Evolutionary conservation across 2,329 filamentous ascomycete genomes (phyloP).

Genomic region (Sphaerulina musiva): DNA sequence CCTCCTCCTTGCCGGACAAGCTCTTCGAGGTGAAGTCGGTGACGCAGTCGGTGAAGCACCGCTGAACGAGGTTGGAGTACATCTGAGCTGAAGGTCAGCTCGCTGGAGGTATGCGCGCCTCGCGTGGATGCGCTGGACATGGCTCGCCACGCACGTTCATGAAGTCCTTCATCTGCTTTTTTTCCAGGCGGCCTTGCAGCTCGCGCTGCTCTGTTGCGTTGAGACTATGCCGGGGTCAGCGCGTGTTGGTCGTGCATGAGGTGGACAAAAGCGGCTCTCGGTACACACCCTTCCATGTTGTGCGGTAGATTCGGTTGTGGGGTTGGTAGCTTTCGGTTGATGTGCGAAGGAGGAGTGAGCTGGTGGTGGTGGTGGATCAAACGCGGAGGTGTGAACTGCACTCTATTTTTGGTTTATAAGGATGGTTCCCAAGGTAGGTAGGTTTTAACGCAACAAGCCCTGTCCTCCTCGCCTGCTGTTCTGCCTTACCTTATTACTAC

Average conservation of each 20-base stretch:
- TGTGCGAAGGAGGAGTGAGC: too few relatives aligned
- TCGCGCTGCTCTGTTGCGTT: conserved; percentile 78
- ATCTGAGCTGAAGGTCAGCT: conserved; percentile 42
- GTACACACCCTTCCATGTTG: conserved; percentile 28
- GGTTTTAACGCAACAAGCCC: background rate
- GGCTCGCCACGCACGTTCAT: conserved; percentile 66
- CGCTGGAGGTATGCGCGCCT: background rate
- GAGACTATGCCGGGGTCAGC: conserved; percentile 47
- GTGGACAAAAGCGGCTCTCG: background rate
- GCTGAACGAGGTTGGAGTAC: conserved; percentile 69
- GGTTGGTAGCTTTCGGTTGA: too few relatives aligned
- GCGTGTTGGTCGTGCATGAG: background rate
- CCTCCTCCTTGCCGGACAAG: conserved; percentile 76
- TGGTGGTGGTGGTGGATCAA: too few relatives aligned
- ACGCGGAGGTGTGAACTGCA: too few relatives aligned
- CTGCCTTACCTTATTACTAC: background rate
- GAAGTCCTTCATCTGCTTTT: conserved; percentile 98
- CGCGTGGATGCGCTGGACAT: background rate
- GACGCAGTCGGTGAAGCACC: conserved; percentile 95
- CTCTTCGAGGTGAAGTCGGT: conserved; percentile 98
- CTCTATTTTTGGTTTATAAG: too few relatives aligned
- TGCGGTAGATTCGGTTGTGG: background rate
- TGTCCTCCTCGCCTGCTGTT: background rate
- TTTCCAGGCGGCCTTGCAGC: conserved; percentile 90
- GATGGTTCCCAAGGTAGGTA: too few relatives aligned